Evolutionary conservation across 208 protist species (phyloP), one percentile per base, ranked within the genome.

Genomic region (Wallacemonas collosoma): DNA sequence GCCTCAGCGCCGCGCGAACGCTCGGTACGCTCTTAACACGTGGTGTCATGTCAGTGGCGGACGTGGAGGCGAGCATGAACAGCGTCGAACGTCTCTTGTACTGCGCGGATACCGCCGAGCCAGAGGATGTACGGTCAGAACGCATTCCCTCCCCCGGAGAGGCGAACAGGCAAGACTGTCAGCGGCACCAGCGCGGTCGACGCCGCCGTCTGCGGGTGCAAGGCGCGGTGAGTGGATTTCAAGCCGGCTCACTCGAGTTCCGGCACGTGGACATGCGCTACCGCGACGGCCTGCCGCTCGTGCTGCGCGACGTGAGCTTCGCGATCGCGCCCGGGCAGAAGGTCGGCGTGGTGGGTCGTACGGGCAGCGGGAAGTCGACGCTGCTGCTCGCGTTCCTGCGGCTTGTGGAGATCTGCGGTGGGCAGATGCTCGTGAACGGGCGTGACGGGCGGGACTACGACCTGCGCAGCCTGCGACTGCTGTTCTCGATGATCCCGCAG

Each of bases 351-450:
- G 86, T 95, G 60, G 93, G 94, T 17, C 77, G 86, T 60, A 95
- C 93, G 1, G 94, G 94, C 1, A 86, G 82, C 60, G 91, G 93
- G 9, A 97, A 97, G 83, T 91, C 86, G 36, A 87, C 91, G 44
- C 65, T 97, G 68, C 67, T 95, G 67, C 76, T 87, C 11, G 80
- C 89, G 7, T 70, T 96, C 7, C 47, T 95, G 14, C 78, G 90
- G 26, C 80, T 95, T 26, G 83, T 95, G 26, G 78, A 83, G 1
- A 76, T 88, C 53, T 56, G 63, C 3, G 55, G 70, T 0, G 90
- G 90, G 9, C 12, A 64, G 6, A 80, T 95, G 53, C n/a, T 84
- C 9, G 68, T 95, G 35, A 73, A 77, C 55, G 81, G 81, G n/a
- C 26, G 61, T 0, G 71, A 73, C 17, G 68, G 81, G 48, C 62